These are phyloP conservation scores for Agrostemma githago DNA, from an alignment of 148 eudicot genomes.

Conservation along the genomic window DNA sequence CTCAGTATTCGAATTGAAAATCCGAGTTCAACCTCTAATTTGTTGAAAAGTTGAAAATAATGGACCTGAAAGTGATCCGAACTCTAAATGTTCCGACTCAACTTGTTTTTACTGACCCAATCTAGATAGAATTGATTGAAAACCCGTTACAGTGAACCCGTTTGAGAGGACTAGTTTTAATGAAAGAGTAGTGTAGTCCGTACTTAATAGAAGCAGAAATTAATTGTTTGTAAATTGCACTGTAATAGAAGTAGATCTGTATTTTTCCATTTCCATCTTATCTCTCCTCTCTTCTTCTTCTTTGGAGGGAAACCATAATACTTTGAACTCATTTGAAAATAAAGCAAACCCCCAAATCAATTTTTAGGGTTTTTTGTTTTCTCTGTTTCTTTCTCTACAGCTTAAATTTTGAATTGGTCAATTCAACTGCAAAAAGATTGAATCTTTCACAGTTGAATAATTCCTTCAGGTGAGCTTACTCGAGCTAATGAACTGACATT, in stretches of 20 bases:
- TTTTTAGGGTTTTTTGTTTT: conserved; percentile 16
- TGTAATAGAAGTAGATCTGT: neutral
- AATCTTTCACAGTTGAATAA: conserved; percentile 4
- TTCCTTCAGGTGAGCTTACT: conserved; percentile 10
- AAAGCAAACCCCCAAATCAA: neutral
- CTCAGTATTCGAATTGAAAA: too few species aligned
- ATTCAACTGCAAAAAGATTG: conserved; percentile 3
- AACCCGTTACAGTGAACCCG: too few species aligned
- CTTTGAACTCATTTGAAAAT: conserved; percentile 19
- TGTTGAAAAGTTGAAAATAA: too few species aligned
- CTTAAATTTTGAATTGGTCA: neutral
- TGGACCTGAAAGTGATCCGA: too few species aligned
- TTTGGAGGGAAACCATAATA: conserved; percentile 27
- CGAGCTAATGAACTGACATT: conserved; percentile 13
- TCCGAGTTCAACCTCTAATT: too few species aligned
- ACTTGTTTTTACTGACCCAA: too few species aligned
- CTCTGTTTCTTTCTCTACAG: neutral
- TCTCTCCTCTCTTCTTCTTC: conserved; percentile 10
- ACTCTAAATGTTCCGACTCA: too few species aligned
- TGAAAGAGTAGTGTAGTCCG: too few species aligned
- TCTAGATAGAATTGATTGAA: too few species aligned
- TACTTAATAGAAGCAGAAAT: too few species aligned
- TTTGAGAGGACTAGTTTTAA: too few species aligned
- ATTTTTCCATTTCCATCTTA: neutral
- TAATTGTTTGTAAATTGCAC: too few species aligned